Conservation (phyloP, 1,139 yeast species). For the Diutina scorzettiae region DNA sequence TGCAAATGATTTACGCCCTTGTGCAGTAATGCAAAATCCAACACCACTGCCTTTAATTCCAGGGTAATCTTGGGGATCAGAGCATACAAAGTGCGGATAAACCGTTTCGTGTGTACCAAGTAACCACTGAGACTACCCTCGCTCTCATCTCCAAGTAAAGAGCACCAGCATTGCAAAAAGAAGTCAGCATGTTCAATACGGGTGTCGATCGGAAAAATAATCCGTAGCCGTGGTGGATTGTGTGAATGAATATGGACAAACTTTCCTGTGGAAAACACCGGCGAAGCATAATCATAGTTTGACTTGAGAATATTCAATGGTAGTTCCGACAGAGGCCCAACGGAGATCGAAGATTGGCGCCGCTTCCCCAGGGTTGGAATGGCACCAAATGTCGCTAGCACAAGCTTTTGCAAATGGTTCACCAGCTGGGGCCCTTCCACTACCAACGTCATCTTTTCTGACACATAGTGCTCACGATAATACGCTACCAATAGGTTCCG, state of each 20-base stretch:
- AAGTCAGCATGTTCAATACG: neutral
- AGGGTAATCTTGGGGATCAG: slow-evolving; percentile 26
- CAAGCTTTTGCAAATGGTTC: slow-evolving; percentile 41
- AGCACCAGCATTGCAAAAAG: slow-evolving; percentile 11
- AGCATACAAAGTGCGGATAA: slow-evolving; percentile 24
- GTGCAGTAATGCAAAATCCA: slow-evolving; percentile 36
- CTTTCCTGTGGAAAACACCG: neutral
- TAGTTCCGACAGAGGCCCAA: too few species aligned
- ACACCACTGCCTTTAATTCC: slow-evolving; percentile 21
- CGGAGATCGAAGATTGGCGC: neutral
- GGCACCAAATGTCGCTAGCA: slow-evolving; percentile 25
- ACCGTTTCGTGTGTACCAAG: slow-evolving; percentile 15
- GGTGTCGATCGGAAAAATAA: slow-evolving; percentile 1
- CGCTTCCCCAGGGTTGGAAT: neutral
- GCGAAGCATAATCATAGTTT: slow-evolving; percentile 8
- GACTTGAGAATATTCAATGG: slow-evolving; percentile 6
- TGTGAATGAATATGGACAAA: slow-evolving; percentile 14
- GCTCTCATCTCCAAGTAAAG: slow-evolving; percentile 50
- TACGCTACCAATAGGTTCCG: slow-evolving; percentile 14
- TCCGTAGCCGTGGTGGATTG: neutral
- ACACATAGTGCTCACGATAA: slow-evolving; percentile 18
- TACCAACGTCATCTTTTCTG: slow-evolving; percentile 41
- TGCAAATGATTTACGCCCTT: slow-evolving; percentile 21
- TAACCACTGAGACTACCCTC: slow-evolving; percentile 29
- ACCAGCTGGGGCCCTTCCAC: slow-evolving; percentile 54